Evolutionary conservation across 768 basidiomycete species (phyloP), one percentile per base, ranked within the genome.

Genomic region (Boletus barrowsii): DNA sequence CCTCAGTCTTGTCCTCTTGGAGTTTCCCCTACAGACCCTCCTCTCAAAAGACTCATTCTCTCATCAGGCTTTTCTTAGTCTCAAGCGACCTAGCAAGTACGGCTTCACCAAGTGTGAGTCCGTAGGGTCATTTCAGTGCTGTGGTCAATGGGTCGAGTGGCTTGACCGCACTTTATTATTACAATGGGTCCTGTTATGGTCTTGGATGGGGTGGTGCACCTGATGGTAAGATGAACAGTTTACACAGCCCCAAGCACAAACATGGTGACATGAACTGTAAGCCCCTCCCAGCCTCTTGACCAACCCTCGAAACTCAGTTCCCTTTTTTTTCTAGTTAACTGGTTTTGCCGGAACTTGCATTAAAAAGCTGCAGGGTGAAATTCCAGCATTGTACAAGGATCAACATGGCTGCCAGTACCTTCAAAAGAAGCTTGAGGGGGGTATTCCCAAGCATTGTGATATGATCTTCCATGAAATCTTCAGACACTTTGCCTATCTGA

Each of bases 391-490:
- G 17, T 98, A 96, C 83, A 98, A 98, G 71, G 97, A 99, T 72
- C 97, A 99, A 72, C 96, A 98, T 71, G 97, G 97, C 3, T 99
- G 97, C 68, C 84, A 97, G 35, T 99, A 98, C 68, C 75, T 99
- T 53, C 97, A 99, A 74, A 98, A 98, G 84, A 98, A 98, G 74
- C 80, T 99, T 22, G 97, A 99, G 70, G 97, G 98, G 67, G 92
- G 91, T 51, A 83, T 88, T 55, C 82, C 96, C 5, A 94, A 96
- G 69, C 95, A 99, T 72, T 84, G 97, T 49, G 97, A 99, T 66
- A 95, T 98, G 90, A 99, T 99, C 69, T 99, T 98, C 82, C 83
- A 90, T 55, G 97, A 99, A 76, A 98, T 95, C 2, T 98, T 96
- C 65, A 87, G 88, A 43, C 95, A 98, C 66, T 98, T 98, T 65